Evolutionary conservation across 768 basidiomycete genomes (phyloP), one percentile per base, ranked within the genome.

Genomic region (Suillus tomentosus): DNA sequence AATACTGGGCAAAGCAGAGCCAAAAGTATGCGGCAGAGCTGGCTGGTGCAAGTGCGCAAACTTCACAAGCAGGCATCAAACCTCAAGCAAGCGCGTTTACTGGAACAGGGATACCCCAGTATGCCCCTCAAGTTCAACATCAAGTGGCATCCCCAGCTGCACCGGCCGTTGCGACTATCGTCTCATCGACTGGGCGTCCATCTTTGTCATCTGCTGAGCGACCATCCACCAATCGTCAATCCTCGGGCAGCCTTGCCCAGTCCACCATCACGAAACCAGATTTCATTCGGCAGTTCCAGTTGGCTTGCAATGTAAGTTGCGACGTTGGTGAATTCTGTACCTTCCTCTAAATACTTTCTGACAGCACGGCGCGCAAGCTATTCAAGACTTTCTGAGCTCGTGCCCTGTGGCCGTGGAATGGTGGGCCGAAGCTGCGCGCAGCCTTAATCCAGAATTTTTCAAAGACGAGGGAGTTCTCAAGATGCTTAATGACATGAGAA

Each of bases 231-330:
- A 43, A 27, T 27, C 39, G 10, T 58, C 56, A 58, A 58, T 42
- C 24, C 24, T 42, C 39, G 1, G 17, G 56, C 22, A 24, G 24
- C 39, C 14, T 19, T 39, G 5, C 56, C 1, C 19, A 59, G 17
- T 31, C 24, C 34, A 42, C 9, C 19, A 17, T 19, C 13, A 65
- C 67, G 55, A 66, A 66, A 57, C 70, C 65, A 14, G 62, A 19
- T 17, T 75, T 76, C 31, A 57, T 67, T 34, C 65, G 62, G 22
- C 48, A 47, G 34, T 77, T 75, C 39, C 75, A 71, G 43, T 22
- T 7, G 1, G 69, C 66, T 15, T 57, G 67, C 9, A 61, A 67
- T 50, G 74, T 75, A 58, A 5, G 74, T 66, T 43, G 56, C 58
- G 39, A 42, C 6, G 10, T 42, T 19, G 57, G 24, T 58, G 17